Evolutionary conservation across 768 basidiomycete genomes (phyloP).

Genomic region (Xerocomellus dryophilus): DNA sequence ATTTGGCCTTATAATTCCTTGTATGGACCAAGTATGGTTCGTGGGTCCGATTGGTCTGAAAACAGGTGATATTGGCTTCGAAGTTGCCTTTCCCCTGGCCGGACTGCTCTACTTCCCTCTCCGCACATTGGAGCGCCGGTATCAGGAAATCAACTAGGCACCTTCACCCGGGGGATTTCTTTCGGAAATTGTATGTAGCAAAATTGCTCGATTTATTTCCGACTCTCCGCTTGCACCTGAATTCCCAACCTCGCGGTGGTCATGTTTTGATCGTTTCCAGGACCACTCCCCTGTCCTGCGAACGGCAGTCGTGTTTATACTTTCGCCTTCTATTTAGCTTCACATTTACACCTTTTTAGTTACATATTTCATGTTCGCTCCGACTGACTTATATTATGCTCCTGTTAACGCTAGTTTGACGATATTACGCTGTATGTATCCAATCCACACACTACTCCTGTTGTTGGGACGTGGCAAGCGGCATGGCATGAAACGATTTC

Average conservation of each 20-base stretch:
- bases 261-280: constrained; percentile 23
- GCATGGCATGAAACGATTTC: neutral
- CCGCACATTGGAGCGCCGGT: constrained; percentile 46
- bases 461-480: neutral
- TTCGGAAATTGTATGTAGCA: constrained; percentile 11
- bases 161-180: neutral
- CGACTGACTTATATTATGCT: constrained; percentile 3
- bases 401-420: neutral
- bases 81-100: constrained; percentile 52
- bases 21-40: constrained; percentile 72
- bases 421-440: constrained; percentile 2
- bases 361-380: neutral
- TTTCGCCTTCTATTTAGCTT: neutral
- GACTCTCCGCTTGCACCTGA: neutral
- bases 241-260: neutral
- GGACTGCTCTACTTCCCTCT: constrained; percentile 53
- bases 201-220: constrained; percentile 2
- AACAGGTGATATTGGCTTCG: constrained; percentile 71
- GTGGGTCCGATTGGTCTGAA: constrained; percentile 60
- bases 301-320: neutral
- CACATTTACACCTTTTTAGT: neutral
- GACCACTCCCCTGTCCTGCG: neutral
- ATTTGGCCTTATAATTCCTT: constrained; percentile 57
- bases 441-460: neutral
- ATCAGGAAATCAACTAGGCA: constrained; percentile 25